Conservation (phyloP, 371 early-diverging fungal genomes). For the Mucor racemosus region DNA sequence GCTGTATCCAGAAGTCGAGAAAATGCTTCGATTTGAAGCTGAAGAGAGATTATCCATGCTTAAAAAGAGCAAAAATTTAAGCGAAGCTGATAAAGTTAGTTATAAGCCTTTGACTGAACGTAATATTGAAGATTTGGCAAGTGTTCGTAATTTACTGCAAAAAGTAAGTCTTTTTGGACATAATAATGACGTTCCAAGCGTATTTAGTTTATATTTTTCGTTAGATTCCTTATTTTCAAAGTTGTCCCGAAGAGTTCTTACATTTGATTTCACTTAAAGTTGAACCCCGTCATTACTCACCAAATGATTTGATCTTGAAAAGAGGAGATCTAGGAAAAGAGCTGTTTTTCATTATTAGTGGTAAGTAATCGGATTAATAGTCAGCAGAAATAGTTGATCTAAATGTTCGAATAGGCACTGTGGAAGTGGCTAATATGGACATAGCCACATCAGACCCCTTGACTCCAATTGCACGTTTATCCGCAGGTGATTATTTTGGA, state of each 20-base stretch:
- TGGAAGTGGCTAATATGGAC: constrained; percentile 33
- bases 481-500: constrained; percentile 69
- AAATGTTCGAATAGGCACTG: constrained; percentile 29
- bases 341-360: constrained; percentile 84
- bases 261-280: constrained; percentile 57
- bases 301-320: constrained; percentile 51
- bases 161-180: constrained; percentile 25
- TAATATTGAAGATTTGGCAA: constrained; percentile 30
- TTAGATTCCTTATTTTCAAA: constrained; percentile 59
- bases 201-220: not conserved
- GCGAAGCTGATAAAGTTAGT: constrained; percentile 9
- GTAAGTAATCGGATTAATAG: constrained; percentile 35
- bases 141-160: constrained; percentile 37
- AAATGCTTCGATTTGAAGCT: constrained; percentile 59
- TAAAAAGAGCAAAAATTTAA: constrained; percentile 30
- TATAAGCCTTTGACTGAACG: constrained; percentile 27
- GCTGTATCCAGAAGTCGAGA: constrained; percentile 63
- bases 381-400: not conserved
- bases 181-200: constrained; percentile 6
- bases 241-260: constrained; percentile 56
- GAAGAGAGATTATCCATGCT: constrained; percentile 58
- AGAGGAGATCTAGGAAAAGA: constrained; percentile 79
- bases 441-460: constrained; percentile 2
- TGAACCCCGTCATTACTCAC: constrained; percentile 55
- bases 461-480: constrained; percentile 31